Percentiles rank a stretch among this genome's conserved stretches.
phyloP scores from a whole-genome alignment of 371 early-diverging fungal genomes.

The Zancudomyces culisetae region DNA sequence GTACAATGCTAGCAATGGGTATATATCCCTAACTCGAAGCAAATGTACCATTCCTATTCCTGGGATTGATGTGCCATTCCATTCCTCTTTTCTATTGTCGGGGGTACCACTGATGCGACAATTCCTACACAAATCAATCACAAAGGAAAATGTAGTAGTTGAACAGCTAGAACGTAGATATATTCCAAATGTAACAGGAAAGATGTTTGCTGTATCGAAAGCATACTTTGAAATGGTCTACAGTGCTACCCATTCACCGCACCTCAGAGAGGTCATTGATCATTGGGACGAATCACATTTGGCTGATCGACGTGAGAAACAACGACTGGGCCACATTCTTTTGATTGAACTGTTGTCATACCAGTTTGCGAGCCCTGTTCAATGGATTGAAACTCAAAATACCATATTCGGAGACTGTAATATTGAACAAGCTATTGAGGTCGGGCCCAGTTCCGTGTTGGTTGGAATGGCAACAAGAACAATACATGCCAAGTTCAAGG shows the following conservation, averaged over 20 bases:
- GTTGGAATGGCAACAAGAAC: slow-evolving; percentile 86
- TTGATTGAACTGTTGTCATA: slow-evolving; percentile 83
- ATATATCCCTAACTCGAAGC: slow-evolving; percentile 53
- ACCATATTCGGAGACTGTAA: slow-evolving; percentile 59
- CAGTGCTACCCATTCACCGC: slow-evolving; percentile 49
- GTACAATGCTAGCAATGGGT: slow-evolving; percentile 31
- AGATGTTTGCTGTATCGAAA: slow-evolving; percentile 60
- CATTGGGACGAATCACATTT: slow-evolving; percentile 51
- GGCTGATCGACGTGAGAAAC: slow-evolving; percentile 43
- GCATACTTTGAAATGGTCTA: slow-evolving; percentile 61
- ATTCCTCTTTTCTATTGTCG: slow-evolving; percentile 76
- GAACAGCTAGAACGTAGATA: slow-evolving; percentile 55
- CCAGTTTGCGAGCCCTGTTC: slow-evolving; percentile 84
- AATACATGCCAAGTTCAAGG: slow-evolving; percentile 76
- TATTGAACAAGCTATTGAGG: slow-evolving; percentile 74
- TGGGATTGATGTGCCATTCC: slow-evolving; percentile 95
- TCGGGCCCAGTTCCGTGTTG: slow-evolving; percentile 78
- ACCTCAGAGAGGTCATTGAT: slow-evolving; percentile 51
- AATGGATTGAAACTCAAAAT: slow-evolving; percentile 93
- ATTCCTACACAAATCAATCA: slow-evolving; percentile 61
- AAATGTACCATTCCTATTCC: slow-evolving; percentile 80
- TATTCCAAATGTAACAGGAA: slow-evolving; percentile 89
- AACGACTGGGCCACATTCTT: slow-evolving; percentile 60
- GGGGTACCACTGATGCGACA: slow-evolving; percentile 81
- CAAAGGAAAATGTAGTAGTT: slow-evolving; percentile 54